These are phyloP conservation scores for Thielaviopsis populi DNA, from an alignment of 2,329 filamentous ascomycete genomes.

Conservation along the genomic window DNA sequence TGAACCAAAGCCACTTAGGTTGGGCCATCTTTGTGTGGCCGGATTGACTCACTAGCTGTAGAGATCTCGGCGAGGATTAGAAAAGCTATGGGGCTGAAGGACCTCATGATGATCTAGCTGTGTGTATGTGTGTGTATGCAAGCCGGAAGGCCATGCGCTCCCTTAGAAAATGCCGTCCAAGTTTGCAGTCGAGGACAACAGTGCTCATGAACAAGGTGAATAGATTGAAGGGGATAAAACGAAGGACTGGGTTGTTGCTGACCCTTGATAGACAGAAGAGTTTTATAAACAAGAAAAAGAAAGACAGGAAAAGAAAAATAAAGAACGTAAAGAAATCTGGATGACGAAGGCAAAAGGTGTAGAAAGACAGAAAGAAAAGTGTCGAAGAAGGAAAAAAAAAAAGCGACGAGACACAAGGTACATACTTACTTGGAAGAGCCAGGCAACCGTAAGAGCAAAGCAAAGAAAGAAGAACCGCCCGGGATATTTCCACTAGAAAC, in stretches of 20 bases:
- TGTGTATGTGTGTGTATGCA: conserved; percentile 2
- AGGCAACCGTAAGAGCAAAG: neutral
- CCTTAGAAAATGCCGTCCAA: neutral
- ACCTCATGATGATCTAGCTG: neutral
- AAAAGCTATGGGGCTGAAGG: neutral
- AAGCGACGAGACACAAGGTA: neutral
- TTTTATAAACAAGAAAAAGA: neutral
- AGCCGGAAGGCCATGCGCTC: conserved; percentile 5
- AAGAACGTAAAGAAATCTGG: neutral
- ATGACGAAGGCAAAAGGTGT: neutral
- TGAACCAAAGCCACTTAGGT: too few relatives aligned
- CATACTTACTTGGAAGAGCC: neutral
- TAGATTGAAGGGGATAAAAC: neutral
- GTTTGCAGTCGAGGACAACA: neutral
- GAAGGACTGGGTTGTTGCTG: neutral
- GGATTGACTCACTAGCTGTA: neutral
- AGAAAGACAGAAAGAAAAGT: neutral
- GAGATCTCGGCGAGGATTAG: neutral
- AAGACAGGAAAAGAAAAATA: neutral
- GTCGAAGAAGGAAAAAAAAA: neutral
- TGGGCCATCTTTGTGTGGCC: neutral
- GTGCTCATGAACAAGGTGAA: conserved; percentile 12
- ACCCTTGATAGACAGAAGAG: neutral
- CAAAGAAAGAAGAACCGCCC: neutral
- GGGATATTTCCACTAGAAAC: neutral